phyloP scores from a whole-genome alignment of 345 rosid species.

The Xanthoceras sorbifolium region DNA sequence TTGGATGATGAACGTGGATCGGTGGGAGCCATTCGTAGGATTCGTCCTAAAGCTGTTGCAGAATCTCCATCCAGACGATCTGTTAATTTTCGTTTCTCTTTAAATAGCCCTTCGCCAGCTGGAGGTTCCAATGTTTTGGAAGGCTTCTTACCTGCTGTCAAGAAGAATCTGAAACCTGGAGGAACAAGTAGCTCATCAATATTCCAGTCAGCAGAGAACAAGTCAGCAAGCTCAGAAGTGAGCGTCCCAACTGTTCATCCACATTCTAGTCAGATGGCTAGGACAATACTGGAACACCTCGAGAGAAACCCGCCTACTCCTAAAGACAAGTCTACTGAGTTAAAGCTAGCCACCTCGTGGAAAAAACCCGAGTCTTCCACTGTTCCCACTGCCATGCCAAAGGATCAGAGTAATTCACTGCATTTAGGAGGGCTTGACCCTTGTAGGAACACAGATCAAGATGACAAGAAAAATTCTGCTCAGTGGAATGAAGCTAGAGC shows the following conservation, averaged over 20 bases:
- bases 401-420: constrained; percentile 33
- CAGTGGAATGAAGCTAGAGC: constrained; percentile 37
- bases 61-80: constrained; percentile 42
- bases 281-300: constrained; percentile 77
- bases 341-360: constrained; percentile 68
- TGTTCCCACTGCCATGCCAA: constrained; percentile 19
- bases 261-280: constrained; percentile 79
- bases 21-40: constrained; percentile 74
- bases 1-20: constrained; percentile 50
- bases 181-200: constrained; percentile 39
- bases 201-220: constrained; percentile 37
- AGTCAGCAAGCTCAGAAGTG: constrained; percentile 41
- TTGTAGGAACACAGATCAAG: constrained; percentile 29
- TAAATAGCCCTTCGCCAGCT: constrained; percentile 33
- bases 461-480: constrained; percentile 29
- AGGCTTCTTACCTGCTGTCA: constrained; percentile 34
- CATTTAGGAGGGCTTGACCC: constrained; percentile 34
- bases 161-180: constrained; percentile 49
- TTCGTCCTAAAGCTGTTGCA: constrained; percentile 38
- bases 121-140: constrained; percentile 36
- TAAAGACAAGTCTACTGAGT: constrained; percentile 66
- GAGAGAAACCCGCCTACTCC: constrained; percentile 71
- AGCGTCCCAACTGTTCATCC: constrained; percentile 58
- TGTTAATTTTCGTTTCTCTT: constrained; percentile 41
- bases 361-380: constrained; percentile 45